Evolutionary conservation across 805 yeast genomes (phyloP).

Genomic region (Brettanomyces anomalus): DNA sequence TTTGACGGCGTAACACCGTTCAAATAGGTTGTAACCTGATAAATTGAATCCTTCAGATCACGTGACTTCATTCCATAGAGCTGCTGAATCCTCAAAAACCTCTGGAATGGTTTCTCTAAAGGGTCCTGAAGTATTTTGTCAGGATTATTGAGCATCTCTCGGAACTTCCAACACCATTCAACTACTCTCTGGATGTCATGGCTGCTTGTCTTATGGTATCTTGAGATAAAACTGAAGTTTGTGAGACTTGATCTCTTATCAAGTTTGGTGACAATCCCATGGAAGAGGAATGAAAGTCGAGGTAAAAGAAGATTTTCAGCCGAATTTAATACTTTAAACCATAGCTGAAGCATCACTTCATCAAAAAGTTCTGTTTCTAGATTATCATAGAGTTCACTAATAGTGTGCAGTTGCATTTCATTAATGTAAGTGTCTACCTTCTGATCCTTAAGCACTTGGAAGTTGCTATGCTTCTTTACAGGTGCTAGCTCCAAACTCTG

Average conservation of each 20-base stretch:
- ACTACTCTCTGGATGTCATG: conserved; percentile 20
- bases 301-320: conserved; percentile 75
- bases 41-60: conserved; percentile 14
- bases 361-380: conserved; percentile 24
- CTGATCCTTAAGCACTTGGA: conserved; percentile 16
- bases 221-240: background rate
- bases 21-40: conserved; percentile 15
- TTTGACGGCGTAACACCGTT: conserved; percentile 14
- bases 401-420: conserved; percentile 15
- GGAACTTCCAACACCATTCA: conserved; percentile 24
- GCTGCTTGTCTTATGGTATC: conserved; percentile 10
- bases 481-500: conserved; percentile 17
- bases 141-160: conserved; percentile 20
- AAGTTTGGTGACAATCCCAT: background rate
- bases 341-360: conserved; percentile 39
- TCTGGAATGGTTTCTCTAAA: conserved; percentile 13
- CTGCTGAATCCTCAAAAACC: conserved; percentile 11
- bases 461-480: conserved; percentile 11
- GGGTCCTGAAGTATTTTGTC: conserved; percentile 18
- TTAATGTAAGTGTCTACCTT: conserved; percentile 15
- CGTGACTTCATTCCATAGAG: conserved; percentile 9
- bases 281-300: conserved; percentile 22
- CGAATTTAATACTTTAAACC: conserved; percentile 63
- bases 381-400: conserved; percentile 20
- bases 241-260: conserved; percentile 1